Conservation (phyloP, 345 rosid species). For the Eucalyptus viminalis region DNA sequence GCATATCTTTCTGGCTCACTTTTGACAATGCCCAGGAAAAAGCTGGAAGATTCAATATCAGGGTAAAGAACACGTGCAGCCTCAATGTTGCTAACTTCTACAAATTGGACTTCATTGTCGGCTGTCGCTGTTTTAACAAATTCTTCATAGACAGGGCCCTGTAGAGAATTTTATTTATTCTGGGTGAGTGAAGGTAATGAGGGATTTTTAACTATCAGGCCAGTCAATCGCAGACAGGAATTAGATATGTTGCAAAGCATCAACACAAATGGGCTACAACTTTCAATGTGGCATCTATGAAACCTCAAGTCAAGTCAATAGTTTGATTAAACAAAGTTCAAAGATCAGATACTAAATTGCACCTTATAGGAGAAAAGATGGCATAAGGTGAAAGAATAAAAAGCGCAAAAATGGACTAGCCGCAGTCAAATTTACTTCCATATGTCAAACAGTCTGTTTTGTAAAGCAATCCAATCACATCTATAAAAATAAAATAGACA, state of each 20-base stretch:
- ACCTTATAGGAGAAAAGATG: not conserved
- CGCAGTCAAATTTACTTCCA: not conserved
- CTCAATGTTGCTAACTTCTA: constrained; percentile 24
- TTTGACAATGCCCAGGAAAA: constrained; percentile 68
- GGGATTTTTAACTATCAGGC: not conserved
- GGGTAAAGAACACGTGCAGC: constrained; percentile 58
- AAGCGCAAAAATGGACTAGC: not conserved
- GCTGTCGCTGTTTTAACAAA: constrained; percentile 58
- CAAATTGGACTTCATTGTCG: constrained; percentile 67
- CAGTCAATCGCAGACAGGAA: not conserved
- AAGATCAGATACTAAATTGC: not conserved
- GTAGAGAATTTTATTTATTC: not conserved
- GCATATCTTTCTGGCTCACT: constrained; percentile 70
- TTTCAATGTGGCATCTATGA: not conserved
- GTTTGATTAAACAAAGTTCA: not conserved
- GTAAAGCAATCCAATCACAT: not conserved
- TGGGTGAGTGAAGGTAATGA: not conserved
- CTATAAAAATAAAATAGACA: not conserved
- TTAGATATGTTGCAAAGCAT: not conserved
- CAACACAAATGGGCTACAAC: not conserved
- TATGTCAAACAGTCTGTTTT: not conserved
- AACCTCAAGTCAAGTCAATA: not conserved
- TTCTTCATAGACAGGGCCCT: constrained; percentile 61
- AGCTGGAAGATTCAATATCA: constrained; percentile 9
- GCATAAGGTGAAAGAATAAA: not conserved